Evolutionary conservation across 2,329 filamentous ascomycete genomes (phyloP).

Genomic region (Hypoxylon sp.): DNA sequence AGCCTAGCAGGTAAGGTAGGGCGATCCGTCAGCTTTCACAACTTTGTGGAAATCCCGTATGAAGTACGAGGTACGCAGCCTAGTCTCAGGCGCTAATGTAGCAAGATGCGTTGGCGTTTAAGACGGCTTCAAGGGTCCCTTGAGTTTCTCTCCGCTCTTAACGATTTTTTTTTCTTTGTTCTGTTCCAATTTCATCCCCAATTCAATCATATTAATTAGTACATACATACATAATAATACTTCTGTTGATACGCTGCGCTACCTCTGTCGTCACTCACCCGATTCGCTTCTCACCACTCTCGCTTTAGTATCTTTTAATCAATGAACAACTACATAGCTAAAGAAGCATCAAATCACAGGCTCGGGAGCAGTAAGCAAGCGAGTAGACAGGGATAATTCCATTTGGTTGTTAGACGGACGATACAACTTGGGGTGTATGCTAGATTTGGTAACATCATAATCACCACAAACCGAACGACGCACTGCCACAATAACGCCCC

Average conservation of each 20-base stretch:
- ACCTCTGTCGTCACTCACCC: constrained; percentile 19
- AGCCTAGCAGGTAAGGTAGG: constrained; percentile 21
- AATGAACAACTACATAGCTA: constrained; percentile 22
- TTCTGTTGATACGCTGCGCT: constrained; percentile 31
- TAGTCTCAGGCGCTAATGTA: constrained; percentile 43
- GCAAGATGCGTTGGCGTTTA: constrained; percentile 44
- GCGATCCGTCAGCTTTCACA: constrained; percentile 29
- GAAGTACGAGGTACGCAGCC: constrained; percentile 36
- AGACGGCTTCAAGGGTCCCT: constrained; percentile 41
- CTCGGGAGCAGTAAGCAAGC: constrained; percentile 26
- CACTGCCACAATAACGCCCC: constrained; percentile 46
- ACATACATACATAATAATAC: constrained; percentile 19
- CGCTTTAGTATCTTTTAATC: constrained; percentile 13
- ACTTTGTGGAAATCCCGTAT: constrained; percentile 15
- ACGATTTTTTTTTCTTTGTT: constrained; percentile 39
- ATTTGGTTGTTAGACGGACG: constrained; percentile 20
- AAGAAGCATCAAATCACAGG: constrained; percentile 29
- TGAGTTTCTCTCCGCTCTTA: constrained; percentile 36
- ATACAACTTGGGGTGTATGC: constrained; percentile 33
- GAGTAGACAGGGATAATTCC: constrained; percentile 26
- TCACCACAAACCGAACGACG: constrained; percentile 43
- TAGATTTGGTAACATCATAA: constrained; percentile 44
- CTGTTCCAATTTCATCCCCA: constrained; percentile 29
- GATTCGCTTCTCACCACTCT: constrained; percentile 27
- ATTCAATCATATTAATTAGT: constrained; percentile 30